Evolutionary conservation across 176 grass and related monocot species (phyloP), one percentile per base, ranked within the genome.

Genomic region (Tillandsia leiboldiana): DNA sequence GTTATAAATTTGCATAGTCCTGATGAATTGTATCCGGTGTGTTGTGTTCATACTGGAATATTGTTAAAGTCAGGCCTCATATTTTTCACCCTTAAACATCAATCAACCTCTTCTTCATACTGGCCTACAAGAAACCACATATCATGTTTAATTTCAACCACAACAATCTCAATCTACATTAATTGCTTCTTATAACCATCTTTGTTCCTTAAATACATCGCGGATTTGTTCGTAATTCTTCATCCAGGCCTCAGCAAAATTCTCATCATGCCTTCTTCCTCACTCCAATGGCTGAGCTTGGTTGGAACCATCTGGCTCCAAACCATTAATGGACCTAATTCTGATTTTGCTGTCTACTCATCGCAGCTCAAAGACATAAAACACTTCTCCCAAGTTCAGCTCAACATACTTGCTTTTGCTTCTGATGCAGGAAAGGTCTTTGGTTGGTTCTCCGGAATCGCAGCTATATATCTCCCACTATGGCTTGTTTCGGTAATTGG

Each of bases 291-390:
- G 89, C 78, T 93, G 82, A 99, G 90, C 78, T 68, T 99, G 79
- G 80, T 99, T 69, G 94, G 79, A 0, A 84, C 89, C 81, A 78
- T 99, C 53, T 99, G 94, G 94, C 89, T 99, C 11, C 94, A 99
- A 67, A 85, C 94, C 62, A 65, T 99, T 26, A 99, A 99, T 82
- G 94, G 90, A 0, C 84, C 89, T 15, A 99, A 99, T 79, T 49
- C 87, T 76, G 94, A 99, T 71, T 99, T 99, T 77, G 82, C 94
- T 11, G 77, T 99, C 22, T 99, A 99, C 80, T 99, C 94, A 71
- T 88, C 94, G 24, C 77, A 88, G 72, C 81, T 99, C 52, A 99
- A 93, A 72, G 70, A 88, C 65, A 72, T 86, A 26, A 99, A 99
- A 67, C 62, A 72, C 65, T 77, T 99, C 79, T 93, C 89, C 51